A percentile compares a stretch with the other conserved stretches of the same genome.
These are phyloP conservation scores for Irpex lacteus DNA, from an alignment of 1,284 basidiomycete species.

Conservation along the genomic window DNA sequence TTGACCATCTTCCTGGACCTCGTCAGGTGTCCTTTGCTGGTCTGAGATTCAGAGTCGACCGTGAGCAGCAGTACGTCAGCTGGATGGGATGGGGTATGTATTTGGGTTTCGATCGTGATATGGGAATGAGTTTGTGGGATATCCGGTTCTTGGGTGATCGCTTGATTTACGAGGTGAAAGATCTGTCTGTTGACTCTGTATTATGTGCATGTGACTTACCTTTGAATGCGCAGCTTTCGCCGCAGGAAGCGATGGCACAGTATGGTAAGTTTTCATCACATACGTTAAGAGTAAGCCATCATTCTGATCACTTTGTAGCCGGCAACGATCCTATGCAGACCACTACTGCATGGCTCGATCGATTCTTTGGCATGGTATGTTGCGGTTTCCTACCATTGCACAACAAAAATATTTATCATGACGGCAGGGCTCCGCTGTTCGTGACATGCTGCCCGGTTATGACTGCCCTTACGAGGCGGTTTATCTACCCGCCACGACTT, in stretches of 20 bases:
- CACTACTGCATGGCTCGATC: slow-evolving; percentile 63
- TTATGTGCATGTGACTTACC: not conserved
- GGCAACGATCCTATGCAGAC: slow-evolving; percentile 66
- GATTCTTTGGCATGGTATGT: slow-evolving; percentile 59
- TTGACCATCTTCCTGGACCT: slow-evolving; percentile 63
- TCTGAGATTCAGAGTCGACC: slow-evolving; percentile 55
- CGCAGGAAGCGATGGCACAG: slow-evolving; percentile 62
- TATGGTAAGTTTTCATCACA: slow-evolving; percentile 40
- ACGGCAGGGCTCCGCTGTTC: slow-evolving; percentile 38
- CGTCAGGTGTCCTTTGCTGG: slow-evolving; percentile 58
- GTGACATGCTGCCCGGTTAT: slow-evolving; percentile 59
- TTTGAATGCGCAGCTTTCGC: slow-evolving; percentile 38
- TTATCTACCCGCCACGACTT: slow-evolving; percentile 56
- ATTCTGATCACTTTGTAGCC: slow-evolving; percentile 30
- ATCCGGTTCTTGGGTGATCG: slow-evolving; percentile 59
- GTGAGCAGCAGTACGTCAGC: slow-evolving; percentile 48
- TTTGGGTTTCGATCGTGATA: slow-evolving; percentile 62
- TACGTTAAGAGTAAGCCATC: too few species aligned
- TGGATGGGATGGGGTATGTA: slow-evolving; percentile 69
- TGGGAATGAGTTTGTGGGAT: slow-evolving; percentile 68
- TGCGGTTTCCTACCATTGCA: not conserved
- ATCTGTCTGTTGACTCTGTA: not conserved
- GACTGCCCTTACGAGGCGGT: slow-evolving; percentile 64
- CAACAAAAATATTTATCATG: not conserved
- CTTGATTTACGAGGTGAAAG: slow-evolving; percentile 57